A percentile compares a stretch with the other conserved stretches of the same genome.
phyloP scores from a whole-genome alignment of 192 early-diverging fungal genomes.

The Backusella australiensis region DNA sequence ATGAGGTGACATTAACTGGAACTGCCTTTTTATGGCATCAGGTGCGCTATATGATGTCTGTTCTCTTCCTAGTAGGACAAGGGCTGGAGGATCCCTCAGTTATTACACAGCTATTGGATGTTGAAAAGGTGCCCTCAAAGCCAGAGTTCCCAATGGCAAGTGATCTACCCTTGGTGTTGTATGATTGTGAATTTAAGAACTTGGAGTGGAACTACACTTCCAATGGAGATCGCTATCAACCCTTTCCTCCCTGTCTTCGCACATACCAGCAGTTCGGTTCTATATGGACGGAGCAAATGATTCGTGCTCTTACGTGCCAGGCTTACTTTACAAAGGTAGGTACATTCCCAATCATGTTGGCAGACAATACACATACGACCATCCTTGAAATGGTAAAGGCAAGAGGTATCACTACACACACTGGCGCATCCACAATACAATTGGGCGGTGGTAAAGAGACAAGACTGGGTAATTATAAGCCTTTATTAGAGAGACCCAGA shows the following conservation, averaged over 20 bases:
- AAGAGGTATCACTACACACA: not conserved
- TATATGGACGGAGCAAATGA: conserved; percentile 48
- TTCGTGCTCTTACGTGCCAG: conserved; percentile 45
- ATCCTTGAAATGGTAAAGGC: not conserved
- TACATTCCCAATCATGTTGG: conserved; percentile 1
- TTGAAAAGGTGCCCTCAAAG: conserved; percentile 57
- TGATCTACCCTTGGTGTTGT: conserved; percentile 86
- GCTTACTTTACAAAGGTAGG: conserved; percentile 26
- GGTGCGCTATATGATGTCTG: conserved; percentile 93
- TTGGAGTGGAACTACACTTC: conserved; percentile 58
- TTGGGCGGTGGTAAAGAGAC: conserved; percentile 31
- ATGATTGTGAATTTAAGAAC: conserved; percentile 78
- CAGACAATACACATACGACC: not conserved
- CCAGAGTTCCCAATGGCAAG: conserved; percentile 93
- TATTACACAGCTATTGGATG: conserved; percentile 67
- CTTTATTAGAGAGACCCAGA: conserved; percentile 21
- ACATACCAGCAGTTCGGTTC: conserved; percentile 47
- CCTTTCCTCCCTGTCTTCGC: conserved; percentile 31
- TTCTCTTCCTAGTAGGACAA: conserved; percentile 85
- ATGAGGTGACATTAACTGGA: conserved; percentile 75
- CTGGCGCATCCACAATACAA: conserved; percentile 16
- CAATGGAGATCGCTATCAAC: conserved; percentile 27
- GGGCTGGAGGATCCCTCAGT: conserved; percentile 72
- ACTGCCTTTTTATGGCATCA: conserved; percentile 98
- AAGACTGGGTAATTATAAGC: conserved; percentile 18